Evolutionary conservation across 1,284 basidiomycete genomes (phyloP), one percentile per base, ranked within the genome.

Genomic region (Abortiporus biennis): DNA sequence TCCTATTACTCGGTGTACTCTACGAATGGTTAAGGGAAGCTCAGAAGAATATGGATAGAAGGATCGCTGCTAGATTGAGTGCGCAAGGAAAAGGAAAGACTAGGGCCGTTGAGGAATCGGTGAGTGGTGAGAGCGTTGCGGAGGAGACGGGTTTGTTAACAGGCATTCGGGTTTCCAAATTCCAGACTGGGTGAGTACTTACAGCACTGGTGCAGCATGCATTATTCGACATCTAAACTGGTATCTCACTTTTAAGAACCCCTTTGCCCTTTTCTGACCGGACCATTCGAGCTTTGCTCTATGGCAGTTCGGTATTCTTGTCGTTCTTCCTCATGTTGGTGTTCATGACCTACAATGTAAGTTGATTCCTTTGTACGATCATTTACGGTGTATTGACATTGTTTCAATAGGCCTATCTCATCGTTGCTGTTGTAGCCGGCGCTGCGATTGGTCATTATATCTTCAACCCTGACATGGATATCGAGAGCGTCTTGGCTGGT

Each of bases 311-410:
- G 3, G 76, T 86, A 22, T 80, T 81, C 61, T 57, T 89, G 39
- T 88, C 85, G 20, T 87, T 87, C 69, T 91, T 90, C 74, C 76
- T 90, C 54, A 90, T 91, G 87, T 66, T 91, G 44, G 75, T 91
- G 34, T 89, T 87, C 65, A 90, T 90, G 86, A 90, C 87, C 4
- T 90, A 89, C 65, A 90, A 90, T 50, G 86, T 87, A 47, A 46
- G 63, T 50, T 69, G 59, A 32, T n/a, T 25, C 24, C 9, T 39
- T 33, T 29, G 27, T 29, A 29, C 23, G 3, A 21, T 17, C 42
- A 24, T 36, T 33, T 39, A 19, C 20, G 34, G n/a, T n/a, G n/a
- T 25, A 33, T 8, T n/a, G n/a, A 15, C 20, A 22, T 15, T 36
- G 4, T 22, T n/a, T 44, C 16, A 33, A 9, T 50, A 91, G 87